Evolutionary conservation across 2,329 filamentous ascomycete species (phyloP).

Genomic region (Coniochaeta sp.): DNA sequence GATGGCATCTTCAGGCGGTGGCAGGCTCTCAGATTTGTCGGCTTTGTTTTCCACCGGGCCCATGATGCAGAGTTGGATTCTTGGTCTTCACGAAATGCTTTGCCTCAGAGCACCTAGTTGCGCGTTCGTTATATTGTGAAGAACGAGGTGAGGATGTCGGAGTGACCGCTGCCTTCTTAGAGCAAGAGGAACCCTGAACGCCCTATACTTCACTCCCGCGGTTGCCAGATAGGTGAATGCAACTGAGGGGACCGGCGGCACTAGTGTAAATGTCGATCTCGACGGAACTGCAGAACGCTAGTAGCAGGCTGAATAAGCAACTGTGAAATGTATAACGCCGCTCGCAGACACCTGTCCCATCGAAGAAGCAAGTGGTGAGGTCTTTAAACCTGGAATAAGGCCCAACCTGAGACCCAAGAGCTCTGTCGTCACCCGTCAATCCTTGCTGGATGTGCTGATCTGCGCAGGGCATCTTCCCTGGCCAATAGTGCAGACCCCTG

Average conservation of each 20-base stretch:
- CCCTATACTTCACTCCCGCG: not conserved
- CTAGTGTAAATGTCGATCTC: not conserved
- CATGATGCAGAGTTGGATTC: not conserved
- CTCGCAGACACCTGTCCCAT: not conserved
- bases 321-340: not conserved
- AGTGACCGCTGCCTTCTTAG: not conserved
- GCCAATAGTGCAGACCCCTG: not conserved
- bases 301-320: not conserved
- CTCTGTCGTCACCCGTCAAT: not conserved
- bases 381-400: not conserved
- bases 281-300: not conserved
- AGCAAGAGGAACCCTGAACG: not conserved
- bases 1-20: slow-evolving; percentile 18
- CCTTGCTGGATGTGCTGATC: not conserved
- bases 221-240: not conserved
- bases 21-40: not conserved
- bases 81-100: not conserved
- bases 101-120: no score
- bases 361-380: not conserved
- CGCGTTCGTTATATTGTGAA: not conserved
- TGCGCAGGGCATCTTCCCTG: not conserved
- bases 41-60: not conserved
- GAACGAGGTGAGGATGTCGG: not conserved
- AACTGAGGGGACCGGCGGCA: not conserved
- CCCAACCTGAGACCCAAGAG: not conserved